These are phyloP conservation scores for Euphrasia arctica DNA, from an alignment of 305 asterid species.

Conservation along the genomic window DNA sequence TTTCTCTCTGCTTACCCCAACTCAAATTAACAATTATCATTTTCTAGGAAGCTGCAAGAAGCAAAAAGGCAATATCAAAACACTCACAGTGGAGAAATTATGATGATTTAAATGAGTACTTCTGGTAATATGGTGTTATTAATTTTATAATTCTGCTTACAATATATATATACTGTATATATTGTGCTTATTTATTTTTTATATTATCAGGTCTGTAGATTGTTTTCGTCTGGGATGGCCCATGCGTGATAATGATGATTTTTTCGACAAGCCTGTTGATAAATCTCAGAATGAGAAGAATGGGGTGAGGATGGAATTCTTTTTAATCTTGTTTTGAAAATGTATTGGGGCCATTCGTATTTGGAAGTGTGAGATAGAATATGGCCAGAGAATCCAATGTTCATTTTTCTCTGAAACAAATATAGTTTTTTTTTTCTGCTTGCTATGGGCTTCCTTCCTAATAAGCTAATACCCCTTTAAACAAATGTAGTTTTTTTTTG, in stretches of 20 bases:
- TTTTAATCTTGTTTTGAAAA: conserved; percentile 20
- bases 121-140: conserved; percentile 54
- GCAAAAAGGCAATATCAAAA: conserved; percentile 78
- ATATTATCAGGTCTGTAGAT: conserved; percentile 78
- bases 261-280: conserved; percentile 63
- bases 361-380: conserved; percentile 16
- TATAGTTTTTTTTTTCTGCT: not conserved
- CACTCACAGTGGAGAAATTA: conserved; percentile 99
- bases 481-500: not conserved
- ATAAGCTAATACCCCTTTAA: not conserved
- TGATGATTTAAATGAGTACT: conserved; percentile 96
- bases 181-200: conserved; percentile 5
- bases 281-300: conserved; percentile 50
- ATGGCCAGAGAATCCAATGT: conserved; percentile 13
- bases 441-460: conserved; percentile 7
- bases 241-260: conserved; percentile 99
- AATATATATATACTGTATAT: conserved; percentile 17
- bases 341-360: conserved; percentile 7
- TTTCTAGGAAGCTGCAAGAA: conserved; percentile 86
- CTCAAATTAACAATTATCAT: conserved; percentile 18
- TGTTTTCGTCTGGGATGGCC: conserved; percentile 99
- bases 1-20: conserved; percentile 17
- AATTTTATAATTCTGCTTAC: conserved; percentile 18
- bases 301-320: conserved; percentile 53
- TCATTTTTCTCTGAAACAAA: not conserved